A percentile compares a stretch with the other conserved stretches of the same genome.
Evolutionary conservation across 2,329 filamentous ascomycete species (phyloP).

Genomic region (Diaporthe batatas): DNA sequence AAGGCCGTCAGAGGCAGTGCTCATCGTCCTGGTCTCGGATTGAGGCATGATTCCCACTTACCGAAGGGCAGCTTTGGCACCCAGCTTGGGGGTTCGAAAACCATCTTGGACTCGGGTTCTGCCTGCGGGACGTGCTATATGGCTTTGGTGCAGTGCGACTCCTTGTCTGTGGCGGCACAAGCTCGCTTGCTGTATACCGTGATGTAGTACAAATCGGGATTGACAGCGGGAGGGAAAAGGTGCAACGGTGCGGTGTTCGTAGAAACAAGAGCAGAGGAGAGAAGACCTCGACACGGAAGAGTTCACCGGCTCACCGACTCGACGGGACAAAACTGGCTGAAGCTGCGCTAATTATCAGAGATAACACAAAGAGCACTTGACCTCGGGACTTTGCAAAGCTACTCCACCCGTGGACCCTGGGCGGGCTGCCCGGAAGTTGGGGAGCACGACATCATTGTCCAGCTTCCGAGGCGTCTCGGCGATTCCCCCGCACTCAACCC

Average conservation of each 20-base stretch:
- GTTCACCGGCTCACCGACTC: neutral
- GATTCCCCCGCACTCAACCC: conserved; percentile 25
- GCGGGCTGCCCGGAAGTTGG: conserved; percentile 11
- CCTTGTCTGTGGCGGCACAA: neutral
- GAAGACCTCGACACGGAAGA: neutral
- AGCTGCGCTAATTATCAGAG: conserved; percentile 19
- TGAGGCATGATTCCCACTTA: conserved; percentile 49
- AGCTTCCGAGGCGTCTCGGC: conserved; percentile 8
- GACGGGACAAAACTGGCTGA: neutral
- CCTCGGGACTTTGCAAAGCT: conserved; percentile 19
- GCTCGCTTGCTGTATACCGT: neutral
- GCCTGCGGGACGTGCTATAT: neutral
- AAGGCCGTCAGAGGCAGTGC: conserved; percentile 39
- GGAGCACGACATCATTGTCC: conserved; percentile 19
- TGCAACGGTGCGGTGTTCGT: neutral
- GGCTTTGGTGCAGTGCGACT: neutral
- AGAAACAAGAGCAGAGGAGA: neutral
- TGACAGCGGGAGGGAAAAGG: neutral
- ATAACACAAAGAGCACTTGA: conserved; percentile 15
- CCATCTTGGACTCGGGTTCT: conserved; percentile 53
- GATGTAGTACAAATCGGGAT: neutral
- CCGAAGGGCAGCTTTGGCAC: conserved; percentile 70
- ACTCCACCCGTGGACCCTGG: conserved; percentile 8
- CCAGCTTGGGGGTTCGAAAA: conserved; percentile 73
- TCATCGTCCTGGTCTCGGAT: neutral